phyloP scores from a whole-genome alignment of 1,139 yeast genomes.

The Scheffersomyces segobiensis region DNA sequence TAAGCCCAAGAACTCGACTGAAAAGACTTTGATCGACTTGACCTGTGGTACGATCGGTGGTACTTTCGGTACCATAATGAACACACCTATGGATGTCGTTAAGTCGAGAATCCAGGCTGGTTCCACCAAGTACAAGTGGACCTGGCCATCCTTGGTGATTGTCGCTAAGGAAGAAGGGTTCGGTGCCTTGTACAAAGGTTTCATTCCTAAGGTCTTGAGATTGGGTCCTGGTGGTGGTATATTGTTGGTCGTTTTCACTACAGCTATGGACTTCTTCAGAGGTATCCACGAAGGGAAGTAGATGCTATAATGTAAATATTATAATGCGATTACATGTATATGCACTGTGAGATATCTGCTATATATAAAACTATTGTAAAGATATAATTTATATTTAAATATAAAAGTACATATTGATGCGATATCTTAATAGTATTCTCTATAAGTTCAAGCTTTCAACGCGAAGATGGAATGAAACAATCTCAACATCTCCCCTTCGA shows the following conservation, averaged over 20 bases:
- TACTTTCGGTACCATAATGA: conserved; percentile 87
- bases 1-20: conserved; percentile 62
- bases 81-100: conserved; percentile 97
- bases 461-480: conserved; percentile 2
- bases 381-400: background rate
- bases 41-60: conserved; percentile 96
- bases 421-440: background rate
- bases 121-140: conserved; percentile 86
- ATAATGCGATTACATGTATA: background rate
- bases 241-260: conserved; percentile 88
- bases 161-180: conserved; percentile 82
- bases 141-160: conserved; percentile 73
- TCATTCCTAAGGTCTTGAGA: conserved; percentile 94
- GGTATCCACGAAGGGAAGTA: conserved; percentile 43
- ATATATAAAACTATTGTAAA: background rate
- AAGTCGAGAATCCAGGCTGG: conserved; percentile 96
- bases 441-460: background rate
- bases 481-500: conserved; percentile 7
- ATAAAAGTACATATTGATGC: background rate
- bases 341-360: background rate
- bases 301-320: background rate
- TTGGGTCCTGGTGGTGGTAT: conserved; percentile 99
- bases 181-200: conserved; percentile 67
- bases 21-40: conserved; percentile 82
- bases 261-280: conserved; percentile 93